phyloP scores from a whole-genome alignment of 768 basidiomycete species.

The Tulasnella sp. region DNA sequence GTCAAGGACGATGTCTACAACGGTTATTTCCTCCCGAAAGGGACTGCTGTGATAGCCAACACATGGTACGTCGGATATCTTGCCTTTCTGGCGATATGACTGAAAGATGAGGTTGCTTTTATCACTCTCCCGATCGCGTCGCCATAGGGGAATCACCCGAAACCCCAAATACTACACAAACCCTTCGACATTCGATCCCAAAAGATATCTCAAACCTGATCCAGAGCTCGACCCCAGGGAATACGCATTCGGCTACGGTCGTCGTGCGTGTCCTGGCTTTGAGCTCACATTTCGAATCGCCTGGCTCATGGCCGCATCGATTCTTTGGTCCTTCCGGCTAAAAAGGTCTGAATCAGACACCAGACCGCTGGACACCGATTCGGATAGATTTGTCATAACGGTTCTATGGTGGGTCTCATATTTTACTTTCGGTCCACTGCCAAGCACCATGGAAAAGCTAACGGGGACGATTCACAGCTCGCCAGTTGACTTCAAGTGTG shows the following conservation, averaged over 20 bases:
- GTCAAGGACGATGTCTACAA: conserved; percentile 27
- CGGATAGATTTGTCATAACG: not conserved
- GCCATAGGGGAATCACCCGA: not conserved
- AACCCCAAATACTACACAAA: not conserved
- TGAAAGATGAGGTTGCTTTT: not conserved
- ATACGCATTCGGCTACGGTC: conserved; percentile 9
- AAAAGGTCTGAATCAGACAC: not conserved
- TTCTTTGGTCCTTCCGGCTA: not conserved
- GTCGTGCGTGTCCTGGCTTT: conserved; percentile 8
- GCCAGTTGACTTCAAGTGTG: no score
- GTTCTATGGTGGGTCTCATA: not conserved
- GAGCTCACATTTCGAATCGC: not conserved
- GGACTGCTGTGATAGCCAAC: not conserved
- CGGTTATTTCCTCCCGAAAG: conserved; percentile 13
- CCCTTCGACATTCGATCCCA: conserved; percentile 18
- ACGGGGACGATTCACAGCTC: not conserved
- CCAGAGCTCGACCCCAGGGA: conserved; percentile 15
- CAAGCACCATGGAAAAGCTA: not conserved
- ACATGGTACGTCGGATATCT: not conserved
- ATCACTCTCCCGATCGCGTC: not conserved
- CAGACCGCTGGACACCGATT: not conserved
- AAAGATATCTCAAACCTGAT: not conserved
- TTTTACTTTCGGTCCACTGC: not conserved
- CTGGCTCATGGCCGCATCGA: not conserved
- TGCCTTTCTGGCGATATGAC: not conserved